Evolutionary conservation across 345 rosid genomes (phyloP), one percentile per base, ranked within the genome.

Genomic region (Salix suchowensis): DNA sequence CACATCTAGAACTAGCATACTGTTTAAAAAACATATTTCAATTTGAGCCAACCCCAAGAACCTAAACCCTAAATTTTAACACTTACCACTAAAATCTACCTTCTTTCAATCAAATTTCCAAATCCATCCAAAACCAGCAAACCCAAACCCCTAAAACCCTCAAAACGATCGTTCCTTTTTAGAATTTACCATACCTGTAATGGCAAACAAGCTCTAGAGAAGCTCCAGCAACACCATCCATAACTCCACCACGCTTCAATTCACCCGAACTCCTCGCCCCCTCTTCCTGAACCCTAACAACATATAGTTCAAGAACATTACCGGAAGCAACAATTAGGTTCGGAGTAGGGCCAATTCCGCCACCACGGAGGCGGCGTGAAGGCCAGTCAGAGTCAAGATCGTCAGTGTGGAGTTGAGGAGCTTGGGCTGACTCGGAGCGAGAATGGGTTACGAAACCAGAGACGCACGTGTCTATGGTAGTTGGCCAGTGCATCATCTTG

Each of bases 401-500:
- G 40, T 15, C 18, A 19, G 78, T 67, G 46, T 91, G 88, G 64
- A 91, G 83, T 76, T 81, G 97, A 16, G 84, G 82, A 46, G 14
- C 18, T 1, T 46, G 52, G 32, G 83, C 80, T 75, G 80, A 82
- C 78, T 91, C 98, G 70, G 90, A 87, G 79, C 88, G 84, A 73
- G 86, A 87, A 81, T 92, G 97, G 9, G 97, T 91, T 85, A 96
- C 65, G 84, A 81, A 93, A 72, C 97, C 98, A 75, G 99, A 89
- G 23, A 87, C 93, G 75, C 97, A 93, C 85, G 80, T 85, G 82
- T 90, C 93, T 75, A 96, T 86, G 77, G 93, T 93, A 70, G 98
- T 93, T 1, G 98, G 96, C 90, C 90, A 89, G 88, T 91, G 99
- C 98, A 96, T 90, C 96, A 92, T 88, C 74, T 96, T 96, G 87